Conservation (phyloP, 371 early-diverging fungal genomes). For the Capniomyces stellatus region DNA sequence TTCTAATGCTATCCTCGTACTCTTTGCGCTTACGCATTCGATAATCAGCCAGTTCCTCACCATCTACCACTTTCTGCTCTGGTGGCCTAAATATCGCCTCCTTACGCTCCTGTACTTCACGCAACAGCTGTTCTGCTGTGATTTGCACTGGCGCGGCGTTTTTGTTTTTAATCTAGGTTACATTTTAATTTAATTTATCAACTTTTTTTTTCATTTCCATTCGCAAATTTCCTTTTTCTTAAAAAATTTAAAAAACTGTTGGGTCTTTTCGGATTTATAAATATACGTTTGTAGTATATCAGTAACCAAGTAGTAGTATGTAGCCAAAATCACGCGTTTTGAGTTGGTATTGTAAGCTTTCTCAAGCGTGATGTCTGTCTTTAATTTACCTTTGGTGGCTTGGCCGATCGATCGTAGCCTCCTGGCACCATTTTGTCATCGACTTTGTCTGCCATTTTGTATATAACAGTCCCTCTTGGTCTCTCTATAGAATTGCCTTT, state of each 20-base stretch:
- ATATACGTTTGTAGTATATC: too few relatives aligned
- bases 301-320: not conserved
- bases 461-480: too few relatives aligned
- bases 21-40: conserved; percentile 75
- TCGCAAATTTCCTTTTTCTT: too few relatives aligned
- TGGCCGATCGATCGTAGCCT: conserved; percentile 3
- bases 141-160: conserved; percentile 94
- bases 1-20: conserved; percentile 80
- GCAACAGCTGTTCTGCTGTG: conserved; percentile 94
- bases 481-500: too few relatives aligned
- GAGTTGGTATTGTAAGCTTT: too few relatives aligned
- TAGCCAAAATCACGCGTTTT: too few relatives aligned
- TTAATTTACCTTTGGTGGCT: conserved; percentile 1
- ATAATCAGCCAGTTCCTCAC: conserved; percentile 83
- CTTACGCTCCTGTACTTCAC: conserved; percentile 82
- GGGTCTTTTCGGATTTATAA: too few relatives aligned
- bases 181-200: too few relatives aligned
- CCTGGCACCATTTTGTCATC: conserved; percentile 3
- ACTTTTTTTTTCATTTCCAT: too few relatives aligned
- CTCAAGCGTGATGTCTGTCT: too few relatives aligned
- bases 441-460: not conserved
- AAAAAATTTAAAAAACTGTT: too few relatives aligned
- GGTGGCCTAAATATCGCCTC: conserved; percentile 58
- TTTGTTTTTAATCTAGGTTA: conserved; percentile 88
- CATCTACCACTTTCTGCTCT: conserved; percentile 77